phyloP scores from a whole-genome alignment of 2,329 filamentous ascomycete species.

The Claviceps purpurea region DNA sequence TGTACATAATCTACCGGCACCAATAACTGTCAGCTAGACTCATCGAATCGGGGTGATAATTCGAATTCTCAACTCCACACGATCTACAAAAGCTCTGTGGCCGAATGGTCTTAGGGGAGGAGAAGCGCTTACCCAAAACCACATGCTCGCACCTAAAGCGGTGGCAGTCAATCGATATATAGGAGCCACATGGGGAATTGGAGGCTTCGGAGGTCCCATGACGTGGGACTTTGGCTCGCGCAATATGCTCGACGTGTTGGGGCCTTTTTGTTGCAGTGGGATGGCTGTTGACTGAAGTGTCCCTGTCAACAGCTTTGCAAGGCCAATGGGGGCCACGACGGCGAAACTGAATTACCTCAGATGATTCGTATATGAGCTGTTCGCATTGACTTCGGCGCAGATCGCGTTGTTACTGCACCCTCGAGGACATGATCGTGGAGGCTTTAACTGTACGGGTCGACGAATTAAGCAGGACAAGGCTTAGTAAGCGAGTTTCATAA shows the following conservation, averaged over 20 bases:
- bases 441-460: not conserved
- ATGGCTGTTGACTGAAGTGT: not conserved
- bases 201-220: conserved; percentile 25
- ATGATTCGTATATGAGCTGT: not conserved
- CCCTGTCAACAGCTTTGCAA: not conserved
- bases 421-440: not conserved
- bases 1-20: conserved; percentile 67
- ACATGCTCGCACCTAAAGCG: conserved; percentile 88
- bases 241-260: not conserved
- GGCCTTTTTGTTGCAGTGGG: not conserved
- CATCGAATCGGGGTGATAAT: not conserved
- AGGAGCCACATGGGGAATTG: conserved; percentile 35
- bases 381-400: not conserved
- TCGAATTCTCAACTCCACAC: too few relatives aligned
- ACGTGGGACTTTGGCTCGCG: not conserved
- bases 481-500: not conserved
- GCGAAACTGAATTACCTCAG: not conserved
- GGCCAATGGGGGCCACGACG: not conserved
- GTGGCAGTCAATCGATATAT: conserved; percentile 80
- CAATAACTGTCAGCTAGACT: not conserved
- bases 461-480: not conserved
- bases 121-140: conserved; percentile 74
- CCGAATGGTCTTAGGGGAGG: not conserved
- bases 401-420: not conserved
- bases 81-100: not conserved